phyloP scores from a whole-genome alignment of 1,284 basidiomycete genomes.

The Spongiforma sp. region DNA sequence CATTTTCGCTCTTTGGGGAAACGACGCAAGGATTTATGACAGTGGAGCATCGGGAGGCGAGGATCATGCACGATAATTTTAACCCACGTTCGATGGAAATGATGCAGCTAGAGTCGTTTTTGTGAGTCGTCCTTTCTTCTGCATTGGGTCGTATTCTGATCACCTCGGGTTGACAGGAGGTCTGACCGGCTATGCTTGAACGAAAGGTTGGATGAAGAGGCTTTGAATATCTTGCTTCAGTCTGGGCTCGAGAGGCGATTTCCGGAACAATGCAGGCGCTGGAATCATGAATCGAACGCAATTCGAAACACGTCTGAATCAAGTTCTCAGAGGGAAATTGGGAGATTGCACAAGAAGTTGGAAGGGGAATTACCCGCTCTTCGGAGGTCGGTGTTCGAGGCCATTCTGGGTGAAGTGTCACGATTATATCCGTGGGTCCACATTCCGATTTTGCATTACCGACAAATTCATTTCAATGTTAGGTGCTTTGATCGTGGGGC shows the following conservation, averaged over 20 bases:
- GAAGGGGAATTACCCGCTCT: constrained; percentile 7
- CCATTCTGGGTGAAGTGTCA: constrained; percentile 23
- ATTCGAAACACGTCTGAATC: constrained; percentile 11
- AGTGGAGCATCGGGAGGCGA: no score
- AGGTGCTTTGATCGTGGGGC: constrained; percentile 23
- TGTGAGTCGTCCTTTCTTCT: no score
- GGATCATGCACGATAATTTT: no score
- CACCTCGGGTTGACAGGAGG: no score
- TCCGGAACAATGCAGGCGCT: constrained; percentile 30
- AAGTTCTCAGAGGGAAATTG: neutral
- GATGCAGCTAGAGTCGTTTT: constrained; percentile 19
- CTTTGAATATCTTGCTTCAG: constrained; percentile 36
- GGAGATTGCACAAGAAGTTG: neutral
- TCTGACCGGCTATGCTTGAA: no score
- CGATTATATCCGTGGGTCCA: constrained; percentile 34
- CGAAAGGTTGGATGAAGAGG: no score
- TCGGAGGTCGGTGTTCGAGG: constrained; percentile 26
- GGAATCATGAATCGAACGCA: constrained; percentile 25
- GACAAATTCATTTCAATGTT: neutral
- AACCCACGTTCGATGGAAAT: no score
- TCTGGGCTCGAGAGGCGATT: constrained; percentile 40
- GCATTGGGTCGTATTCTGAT: no score
- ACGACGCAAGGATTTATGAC: constrained; percentile 42
- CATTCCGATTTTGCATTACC: neutral
- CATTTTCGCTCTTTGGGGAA: constrained; percentile 40